These are phyloP conservation scores for Talaromyces amestolkiae DNA, from an alignment of 2,329 filamentous ascomycete species.

Conservation along the genomic window DNA sequence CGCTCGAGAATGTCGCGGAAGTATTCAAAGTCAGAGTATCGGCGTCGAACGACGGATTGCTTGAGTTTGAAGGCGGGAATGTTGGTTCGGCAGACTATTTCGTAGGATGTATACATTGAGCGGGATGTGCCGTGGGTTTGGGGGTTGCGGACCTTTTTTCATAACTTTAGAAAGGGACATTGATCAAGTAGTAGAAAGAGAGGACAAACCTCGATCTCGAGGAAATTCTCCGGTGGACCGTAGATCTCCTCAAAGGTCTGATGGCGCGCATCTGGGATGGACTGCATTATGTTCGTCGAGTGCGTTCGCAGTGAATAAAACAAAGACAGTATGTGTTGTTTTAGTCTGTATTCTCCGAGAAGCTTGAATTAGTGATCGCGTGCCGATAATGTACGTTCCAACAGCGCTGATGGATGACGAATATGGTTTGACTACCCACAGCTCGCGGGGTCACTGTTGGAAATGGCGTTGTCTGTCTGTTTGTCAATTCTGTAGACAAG, in stretches of 20 bases:
- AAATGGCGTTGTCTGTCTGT: not conserved
- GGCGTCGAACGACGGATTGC: constrained; percentile 79
- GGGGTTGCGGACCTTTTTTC: constrained; percentile 76
- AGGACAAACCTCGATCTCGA: constrained; percentile 80
- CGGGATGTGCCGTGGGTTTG: constrained; percentile 92
- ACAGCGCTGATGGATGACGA: constrained; percentile 37
- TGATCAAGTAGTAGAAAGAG: no score
- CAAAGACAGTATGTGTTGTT: not conserved
- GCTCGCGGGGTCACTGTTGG: not conserved
- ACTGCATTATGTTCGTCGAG: constrained; percentile 52
- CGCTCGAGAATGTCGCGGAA: constrained; percentile 97
- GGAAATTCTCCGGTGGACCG: constrained; percentile 95
- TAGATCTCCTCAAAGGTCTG: constrained; percentile 99
- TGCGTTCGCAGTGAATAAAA: not conserved
- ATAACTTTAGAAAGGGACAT: no score
- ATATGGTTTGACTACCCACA: not conserved
- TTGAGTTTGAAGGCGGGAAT: constrained; percentile 98
- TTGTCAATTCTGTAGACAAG: not conserved
- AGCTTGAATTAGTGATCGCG: constrained; percentile 52
- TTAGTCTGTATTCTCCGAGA: constrained; percentile 31
- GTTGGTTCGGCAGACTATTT: constrained; percentile 96
- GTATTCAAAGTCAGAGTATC: constrained; percentile 98
- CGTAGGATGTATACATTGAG: constrained; percentile 98
- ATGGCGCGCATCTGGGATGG: constrained; percentile 67
- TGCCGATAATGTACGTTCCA: constrained; percentile 52